phyloP scores from a whole-genome alignment of 352 stramenopile genomes.

The Phytophthora capsici region DNA sequence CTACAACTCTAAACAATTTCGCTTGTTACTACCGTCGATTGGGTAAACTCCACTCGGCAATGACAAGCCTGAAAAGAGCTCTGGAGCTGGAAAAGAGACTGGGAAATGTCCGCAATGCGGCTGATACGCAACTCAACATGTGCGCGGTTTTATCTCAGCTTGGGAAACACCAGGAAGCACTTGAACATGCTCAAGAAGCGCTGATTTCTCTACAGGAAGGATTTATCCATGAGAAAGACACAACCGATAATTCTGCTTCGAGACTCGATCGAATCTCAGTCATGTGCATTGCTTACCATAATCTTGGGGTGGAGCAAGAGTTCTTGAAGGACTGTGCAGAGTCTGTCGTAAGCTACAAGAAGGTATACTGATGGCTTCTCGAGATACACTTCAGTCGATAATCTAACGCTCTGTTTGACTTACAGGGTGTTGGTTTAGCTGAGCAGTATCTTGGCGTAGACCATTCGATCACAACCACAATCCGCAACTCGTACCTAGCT shows the following conservation, averaged over 20 bases:
- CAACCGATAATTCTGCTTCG: conserved; percentile 6
- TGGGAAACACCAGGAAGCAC: conserved; percentile 80
- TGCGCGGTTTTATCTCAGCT: conserved; percentile 93
- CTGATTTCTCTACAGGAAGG: conserved; percentile 92
- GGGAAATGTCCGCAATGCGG: conserved; percentile 77
- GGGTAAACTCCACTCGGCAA: conserved; percentile 90
- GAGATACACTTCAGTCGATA: no score
- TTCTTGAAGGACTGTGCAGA: conserved; percentile 92
- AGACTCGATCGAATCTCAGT: conserved; percentile 88
- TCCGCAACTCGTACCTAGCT: conserved; percentile 91
- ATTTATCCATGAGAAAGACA: conserved; percentile 58
- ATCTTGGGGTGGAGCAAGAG: conserved; percentile 95
- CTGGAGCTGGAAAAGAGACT: conserved; percentile 87
- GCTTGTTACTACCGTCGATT: conserved; percentile 92
- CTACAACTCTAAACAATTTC: conserved; percentile 95
- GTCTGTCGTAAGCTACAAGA: conserved; percentile 90
- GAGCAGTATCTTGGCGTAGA: conserved; percentile 89
- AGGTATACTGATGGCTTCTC: conserved; percentile 27
- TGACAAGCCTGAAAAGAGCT: conserved; percentile 92
- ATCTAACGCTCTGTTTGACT: no score
- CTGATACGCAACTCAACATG: conserved; percentile 94
- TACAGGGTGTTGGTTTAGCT: conserved; percentile 83
- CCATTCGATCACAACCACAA: conserved; percentile 89
- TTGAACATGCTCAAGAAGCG: conserved; percentile 89
- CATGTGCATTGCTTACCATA: conserved; percentile 95